Base-by-base conservation (phyloP, 306 rosid genomes). In the Quercus wislizeni region DNA sequence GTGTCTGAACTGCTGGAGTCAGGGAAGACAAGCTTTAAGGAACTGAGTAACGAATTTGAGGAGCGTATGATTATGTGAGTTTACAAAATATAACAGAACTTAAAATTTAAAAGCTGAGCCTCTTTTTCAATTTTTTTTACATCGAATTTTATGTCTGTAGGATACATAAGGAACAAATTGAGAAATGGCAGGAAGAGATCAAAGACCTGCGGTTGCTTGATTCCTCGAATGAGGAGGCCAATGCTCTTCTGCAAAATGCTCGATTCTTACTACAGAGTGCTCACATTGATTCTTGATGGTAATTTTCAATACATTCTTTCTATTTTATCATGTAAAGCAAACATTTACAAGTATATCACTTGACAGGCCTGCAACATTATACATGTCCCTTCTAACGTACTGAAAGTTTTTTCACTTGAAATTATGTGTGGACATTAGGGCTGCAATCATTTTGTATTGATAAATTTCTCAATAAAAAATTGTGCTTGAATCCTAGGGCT, bases 181-280 rank as follows among this genome's bases (percentile, higher is more conserved):
- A 92, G 71, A 90, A 90, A 72, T 94, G 99, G 97, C 93, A 88
- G 83, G 91, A 92, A 74, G 93, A 94, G 78, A 88, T 94, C 77
- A 86, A 87, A 59, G 90, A 85, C 41, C 72, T 92, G 80, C 88
- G 93, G 35, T 64, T 82, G 80, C 87, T 92, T 0, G 97, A 90
- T 85, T 86, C 86, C 27, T 88, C 94, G 14, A 94, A 94, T 38
- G 97, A 92, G 88, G 94, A 89, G 78, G 91, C 82, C 79, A 74
- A 81, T 81, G 76, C 84, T 79, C 70, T 91, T 77, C 90, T 94
- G 81, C 91, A 81, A 74, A 86, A 91, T 86, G 97, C 93, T 74
- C 85, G 83, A 65, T 85, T 76, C 82, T 76, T 92, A 74, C 93
- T 94, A 82, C 93, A 90, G 80, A 81, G 82, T 61, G 73, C 79